Evolutionary conservation across 352 stramenopile species (phyloP), one percentile per base, ranked within the genome.

Genomic region (Globisporangium polare): DNA sequence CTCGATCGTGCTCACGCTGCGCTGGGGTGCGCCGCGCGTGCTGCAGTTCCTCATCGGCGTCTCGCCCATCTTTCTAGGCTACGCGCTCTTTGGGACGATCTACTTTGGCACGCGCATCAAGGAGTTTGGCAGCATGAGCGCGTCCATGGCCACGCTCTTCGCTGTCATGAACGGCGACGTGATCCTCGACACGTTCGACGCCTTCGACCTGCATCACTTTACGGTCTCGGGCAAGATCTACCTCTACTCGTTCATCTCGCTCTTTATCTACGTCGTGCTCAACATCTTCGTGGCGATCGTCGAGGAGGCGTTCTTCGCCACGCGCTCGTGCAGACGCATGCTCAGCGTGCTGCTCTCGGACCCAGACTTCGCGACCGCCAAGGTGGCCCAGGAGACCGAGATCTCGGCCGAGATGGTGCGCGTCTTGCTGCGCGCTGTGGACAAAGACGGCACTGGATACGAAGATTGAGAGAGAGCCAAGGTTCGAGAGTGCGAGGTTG

Each of bases 211-310:
- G 20, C 78, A 92, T 61, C 66, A 79, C 50, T 96, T 89, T 54
- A 54, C 45, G 12, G 31, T 89, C 18, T 78, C 88, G 0, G 87
- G 85, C 53, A 88, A 89, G 50, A 62, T 92, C 54, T 97, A 93
- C 54, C 45, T 96, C 49, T 96, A 94, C 67, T 80, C 82, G 41
- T 97, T 97, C 69, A 92, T 97, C 43, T 75, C 80, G 59, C 69
- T 97, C n/a, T 97, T 97, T 68, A 95, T 97, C 68, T 97, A 97
- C 68, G 85, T 96, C 51, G 90, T 97, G 54, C 76, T 97, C 52
- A 97, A 97, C 63, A 88, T 97, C 58, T 96, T 96, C 61, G 94
- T 97, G 31, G 88, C 88, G 15, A 94, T 97, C 54, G 83, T 97
- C 45, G 90, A 97, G 51, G 88, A 97, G 51, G 84, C 89, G 27